A percentile compares a stretch with the other conserved stretches of the same genome.
Evolutionary conservation across 352 stramenopile genomes (phyloP).

Genomic region (Phytopythium vexans): DNA sequence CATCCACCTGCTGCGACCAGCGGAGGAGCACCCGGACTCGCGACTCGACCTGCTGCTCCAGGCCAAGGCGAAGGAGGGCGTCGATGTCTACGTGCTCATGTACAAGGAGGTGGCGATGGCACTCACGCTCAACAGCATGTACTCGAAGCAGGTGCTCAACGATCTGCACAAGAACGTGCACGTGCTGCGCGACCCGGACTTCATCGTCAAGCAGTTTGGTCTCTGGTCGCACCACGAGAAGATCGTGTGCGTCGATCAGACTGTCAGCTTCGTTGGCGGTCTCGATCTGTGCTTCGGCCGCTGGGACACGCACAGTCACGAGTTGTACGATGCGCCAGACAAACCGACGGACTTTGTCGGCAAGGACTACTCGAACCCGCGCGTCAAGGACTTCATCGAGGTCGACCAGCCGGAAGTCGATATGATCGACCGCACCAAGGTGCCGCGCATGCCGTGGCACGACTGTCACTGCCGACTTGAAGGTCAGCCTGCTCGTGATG

Average conservation of each 20-base stretch:
- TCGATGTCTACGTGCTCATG: conserved; percentile 90
- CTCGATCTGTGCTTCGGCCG: conserved; percentile 89
- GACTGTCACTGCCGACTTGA: conserved; percentile 80
- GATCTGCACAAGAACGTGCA: conserved; percentile 79
- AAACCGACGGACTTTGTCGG: conserved; percentile 60
- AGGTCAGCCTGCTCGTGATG: conserved; percentile 74
- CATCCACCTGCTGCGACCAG: conserved; percentile 76
- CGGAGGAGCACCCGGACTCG: conserved; percentile 50
- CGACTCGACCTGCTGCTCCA: conserved; percentile 61
- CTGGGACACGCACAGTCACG: conserved; percentile 72
- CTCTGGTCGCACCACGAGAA: conserved; percentile 93
- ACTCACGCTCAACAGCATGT: conserved; percentile 83
- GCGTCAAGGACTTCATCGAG: conserved; percentile 83
- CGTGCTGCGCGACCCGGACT: conserved; percentile 87
- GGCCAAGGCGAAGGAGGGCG: conserved; percentile 75
- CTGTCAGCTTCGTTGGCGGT: conserved; percentile 87
- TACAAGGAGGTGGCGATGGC: conserved; percentile 88
- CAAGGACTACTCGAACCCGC: conserved; percentile 85
- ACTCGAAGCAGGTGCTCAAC: conserved; percentile 66
- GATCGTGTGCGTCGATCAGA: conserved; percentile 88
- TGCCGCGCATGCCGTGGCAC: conserved; percentile 86
- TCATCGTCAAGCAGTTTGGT: conserved; percentile 83
- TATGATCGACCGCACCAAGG: conserved; percentile 63
- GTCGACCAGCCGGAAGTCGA: conserved; percentile 72
- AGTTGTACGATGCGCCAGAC: conserved; percentile 59